Evolutionary conservation across 129 eudicot species (phyloP).

Genomic region (Dittrichia graveolens): DNA sequence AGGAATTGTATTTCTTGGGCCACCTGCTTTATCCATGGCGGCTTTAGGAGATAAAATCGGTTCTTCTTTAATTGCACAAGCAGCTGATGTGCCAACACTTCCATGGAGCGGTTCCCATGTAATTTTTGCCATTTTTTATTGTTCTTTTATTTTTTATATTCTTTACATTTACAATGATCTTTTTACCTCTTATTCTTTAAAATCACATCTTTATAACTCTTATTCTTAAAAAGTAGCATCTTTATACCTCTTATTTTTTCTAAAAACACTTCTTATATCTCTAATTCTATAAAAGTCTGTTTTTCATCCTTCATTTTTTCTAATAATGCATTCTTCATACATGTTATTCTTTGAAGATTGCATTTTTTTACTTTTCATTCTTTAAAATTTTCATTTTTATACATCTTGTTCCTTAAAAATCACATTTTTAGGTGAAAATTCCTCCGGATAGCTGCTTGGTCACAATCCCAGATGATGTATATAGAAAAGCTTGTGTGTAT

Average conservation of each 20-base stretch:
- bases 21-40: constrained; percentile 92
- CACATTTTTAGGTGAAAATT: constrained; percentile 68
- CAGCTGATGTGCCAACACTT: constrained; percentile 96
- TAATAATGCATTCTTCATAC: neutral
- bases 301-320: neutral
- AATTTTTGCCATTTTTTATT: constrained; percentile 20
- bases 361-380: neutral
- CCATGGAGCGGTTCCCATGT: constrained; percentile 99
- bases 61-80: constrained; percentile 97
- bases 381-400: neutral
- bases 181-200: constrained; percentile 9
- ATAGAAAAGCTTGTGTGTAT: constrained; percentile 80
- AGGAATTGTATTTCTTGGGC: constrained; percentile 92
- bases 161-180: neutral
- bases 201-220: neutral
- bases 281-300: neutral
- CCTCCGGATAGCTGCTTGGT: constrained; percentile 73
- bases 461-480: constrained; percentile 80
- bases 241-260: neutral
- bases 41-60: constrained; percentile 98
- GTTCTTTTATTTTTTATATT: neutral
- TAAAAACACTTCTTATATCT: neutral
- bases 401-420: neutral
- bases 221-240: neutral
- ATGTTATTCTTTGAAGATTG: neutral